Evolutionary conservation across 805 yeast genomes (phyloP), one percentile per base, ranked within the genome.

Genomic region (Barnettozyma botsteinii): DNA sequence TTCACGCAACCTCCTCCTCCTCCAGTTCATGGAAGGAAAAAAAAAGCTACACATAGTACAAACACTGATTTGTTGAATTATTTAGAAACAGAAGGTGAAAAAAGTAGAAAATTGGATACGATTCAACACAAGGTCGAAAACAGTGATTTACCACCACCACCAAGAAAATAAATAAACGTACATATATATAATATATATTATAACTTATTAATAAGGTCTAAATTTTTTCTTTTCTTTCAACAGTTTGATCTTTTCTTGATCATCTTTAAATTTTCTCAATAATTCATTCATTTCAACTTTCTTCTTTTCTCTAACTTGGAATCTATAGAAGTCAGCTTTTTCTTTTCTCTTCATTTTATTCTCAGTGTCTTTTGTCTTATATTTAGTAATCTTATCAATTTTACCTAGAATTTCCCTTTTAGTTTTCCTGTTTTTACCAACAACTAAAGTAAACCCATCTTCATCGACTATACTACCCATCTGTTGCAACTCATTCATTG

Each of bases 231-330:
- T 82, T 49, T 84, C 88, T 59, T 75, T 85, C 81, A 93, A 79
- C 45, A 72, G 63, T 50, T 74, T 75, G 38, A 93, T 85, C 60
- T 80, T 80, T 52, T 81, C 91, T 66, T 93, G 97, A 62, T 93
- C 99, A 46, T 79, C 79, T 60, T 85, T 87, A 66, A 89, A 93
- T 59, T 88, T 86, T 42, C 63, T 69, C 57, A 93, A 69, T 56
- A 93, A 68, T 40, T 85, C 88, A 57, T 86, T 85, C 85, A 93
- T 87, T 62, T 91, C 96, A 47, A 73, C 77, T 69, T 93, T 93
- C 73, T 89, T 91, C 56, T 78, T 75, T 60, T 93, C 96, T 63
- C 99, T 80, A 51, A 93, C 76, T 67, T 93, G 99, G 77, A 89
- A 93, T 54, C 96, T 73, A 69, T 93, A 93, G 69, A 93, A 93